Evolutionary conservation across 441 rosid species (phyloP).

Genomic region (Erodium trifolium): DNA sequence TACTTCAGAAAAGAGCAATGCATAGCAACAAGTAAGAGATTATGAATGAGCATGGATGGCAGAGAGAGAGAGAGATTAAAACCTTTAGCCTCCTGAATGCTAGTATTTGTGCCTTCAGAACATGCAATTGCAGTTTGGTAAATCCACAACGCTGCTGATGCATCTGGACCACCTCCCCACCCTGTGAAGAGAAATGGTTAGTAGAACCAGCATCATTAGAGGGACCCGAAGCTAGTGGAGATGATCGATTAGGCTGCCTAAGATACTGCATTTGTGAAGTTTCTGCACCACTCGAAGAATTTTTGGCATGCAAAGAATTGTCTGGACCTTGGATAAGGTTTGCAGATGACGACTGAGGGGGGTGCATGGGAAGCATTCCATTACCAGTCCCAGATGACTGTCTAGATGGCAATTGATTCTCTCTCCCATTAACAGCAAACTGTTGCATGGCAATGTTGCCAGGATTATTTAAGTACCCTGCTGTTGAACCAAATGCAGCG

Average conservation of each 20-base stretch:
- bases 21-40: slow-evolving; percentile 7
- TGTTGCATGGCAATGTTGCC: slow-evolving; percentile 50
- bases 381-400: slow-evolving; percentile 48
- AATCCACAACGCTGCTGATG: slow-evolving; percentile 57
- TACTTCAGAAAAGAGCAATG: neutral
- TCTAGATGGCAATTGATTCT: slow-evolving; percentile 54
- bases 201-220: slow-evolving; percentile 42
- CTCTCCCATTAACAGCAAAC: slow-evolving; percentile 57
- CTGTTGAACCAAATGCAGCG: slow-evolving; percentile 49
- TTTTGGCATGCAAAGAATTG: slow-evolving; percentile 50
- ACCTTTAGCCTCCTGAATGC: slow-evolving; percentile 98
- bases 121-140: slow-evolving; percentile 94
- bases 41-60: neutral
- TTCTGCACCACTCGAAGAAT: slow-evolving; percentile 40
- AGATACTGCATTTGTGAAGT: slow-evolving; percentile 52
- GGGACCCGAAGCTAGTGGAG: slow-evolving; percentile 46
- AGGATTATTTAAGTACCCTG: slow-evolving; percentile 37
- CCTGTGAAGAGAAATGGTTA: slow-evolving; percentile 38
- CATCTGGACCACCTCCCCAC: slow-evolving; percentile 48
- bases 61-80: slow-evolving; percentile 18
- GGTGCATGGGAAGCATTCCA: slow-evolving; percentile 66
- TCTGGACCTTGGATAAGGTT: slow-evolving; percentile 44
- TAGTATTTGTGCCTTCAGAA: slow-evolving; percentile 95
- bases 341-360: slow-evolving; percentile 51
- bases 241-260: slow-evolving; percentile 57